phyloP scores from a whole-genome alignment of 192 early-diverging fungal species.

The Umbelopsis ramanniana region DNA sequence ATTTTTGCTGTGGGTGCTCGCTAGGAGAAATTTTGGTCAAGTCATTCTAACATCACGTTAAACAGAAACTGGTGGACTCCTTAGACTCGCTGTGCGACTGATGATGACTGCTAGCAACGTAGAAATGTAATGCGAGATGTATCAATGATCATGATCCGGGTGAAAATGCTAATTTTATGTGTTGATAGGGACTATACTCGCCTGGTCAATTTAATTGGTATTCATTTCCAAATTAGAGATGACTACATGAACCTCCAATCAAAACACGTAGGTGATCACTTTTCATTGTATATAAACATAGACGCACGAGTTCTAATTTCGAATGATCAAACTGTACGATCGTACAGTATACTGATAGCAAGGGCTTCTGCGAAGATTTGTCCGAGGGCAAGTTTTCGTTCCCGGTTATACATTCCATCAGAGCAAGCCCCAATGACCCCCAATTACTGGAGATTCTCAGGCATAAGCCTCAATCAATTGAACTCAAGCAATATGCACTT shows the following conservation, averaged over 20 bases:
- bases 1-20: not conserved
- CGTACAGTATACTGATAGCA: constrained; percentile 71
- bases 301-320: not conserved
- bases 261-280: constrained; percentile 18
- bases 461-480: constrained; percentile 69
- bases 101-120: constrained; percentile 57
- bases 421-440: constrained; percentile 42
- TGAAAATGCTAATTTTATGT: not conserved
- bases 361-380: constrained; percentile 91
- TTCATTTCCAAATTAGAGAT: constrained; percentile 90
- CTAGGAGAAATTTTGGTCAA: not conserved
- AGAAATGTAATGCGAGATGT: constrained; percentile 46
- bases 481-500: constrained; percentile 83
- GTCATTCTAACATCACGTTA: not conserved
- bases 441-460: constrained; percentile 76
- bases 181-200: constrained; percentile 58
- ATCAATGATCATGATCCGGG: not conserved
- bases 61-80: constrained; percentile 82
- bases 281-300: too few species aligned
- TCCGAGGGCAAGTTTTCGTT: constrained; percentile 95
- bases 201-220: constrained; percentile 78
- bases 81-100: constrained; percentile 85
- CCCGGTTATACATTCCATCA: constrained; percentile 77
- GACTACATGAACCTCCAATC: constrained; percentile 88
- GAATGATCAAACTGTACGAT: not conserved